Conservation (phyloP, 176 grass and related monocot species). For the Musa acuminata region DNA sequence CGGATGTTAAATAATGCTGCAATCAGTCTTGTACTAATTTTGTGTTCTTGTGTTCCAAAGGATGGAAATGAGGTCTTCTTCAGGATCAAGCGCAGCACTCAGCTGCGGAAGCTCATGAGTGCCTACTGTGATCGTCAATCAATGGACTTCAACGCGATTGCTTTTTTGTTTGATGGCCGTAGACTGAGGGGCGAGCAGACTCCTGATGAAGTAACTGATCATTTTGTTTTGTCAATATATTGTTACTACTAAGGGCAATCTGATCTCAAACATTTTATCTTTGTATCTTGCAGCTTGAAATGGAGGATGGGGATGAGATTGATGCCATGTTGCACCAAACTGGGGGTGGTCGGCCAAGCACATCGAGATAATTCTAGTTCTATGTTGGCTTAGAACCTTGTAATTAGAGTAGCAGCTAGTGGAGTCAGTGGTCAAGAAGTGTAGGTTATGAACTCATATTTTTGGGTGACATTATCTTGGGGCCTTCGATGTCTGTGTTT, state of each 20-base stretch:
- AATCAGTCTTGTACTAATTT: not conserved
- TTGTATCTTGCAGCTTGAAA: not conserved
- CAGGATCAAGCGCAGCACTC: not conserved
- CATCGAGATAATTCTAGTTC: not conserved
- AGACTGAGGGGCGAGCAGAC: not conserved
- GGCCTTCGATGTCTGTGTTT: not conserved
- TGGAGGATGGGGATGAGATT: too few species aligned
- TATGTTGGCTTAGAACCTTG: not conserved
- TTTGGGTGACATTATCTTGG: not conserved
- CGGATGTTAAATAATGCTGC: too few species aligned
- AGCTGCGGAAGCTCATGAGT: not conserved
- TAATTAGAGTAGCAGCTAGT: not conserved
- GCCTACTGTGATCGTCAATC: not conserved
- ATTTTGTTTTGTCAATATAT: not conserved
- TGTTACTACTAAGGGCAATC: not conserved
- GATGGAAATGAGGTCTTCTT: not conserved
- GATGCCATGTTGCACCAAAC: too few species aligned
- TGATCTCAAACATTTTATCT: not conserved
- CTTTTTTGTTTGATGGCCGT: not conserved
- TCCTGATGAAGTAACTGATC: slow-evolving; percentile 2
- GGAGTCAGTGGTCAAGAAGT: not conserved
- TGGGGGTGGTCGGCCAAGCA: too few species aligned
- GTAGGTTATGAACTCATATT: not conserved
- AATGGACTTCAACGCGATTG: not conserved
- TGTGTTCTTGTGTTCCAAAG: not conserved